phyloP scores from a whole-genome alignment of 306 rosid genomes.

The Gastrolobium villosum region DNA sequence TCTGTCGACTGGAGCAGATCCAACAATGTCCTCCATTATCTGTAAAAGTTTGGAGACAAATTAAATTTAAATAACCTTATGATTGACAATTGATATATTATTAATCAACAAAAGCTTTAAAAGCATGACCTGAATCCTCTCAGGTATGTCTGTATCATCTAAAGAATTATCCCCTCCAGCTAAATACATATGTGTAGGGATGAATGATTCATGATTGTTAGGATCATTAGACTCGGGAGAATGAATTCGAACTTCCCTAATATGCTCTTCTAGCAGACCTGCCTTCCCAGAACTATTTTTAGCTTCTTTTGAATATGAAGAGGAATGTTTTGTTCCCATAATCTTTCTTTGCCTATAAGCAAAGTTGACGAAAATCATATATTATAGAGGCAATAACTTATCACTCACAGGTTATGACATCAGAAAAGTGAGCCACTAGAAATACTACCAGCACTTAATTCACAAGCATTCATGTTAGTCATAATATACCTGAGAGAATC shows the following conservation, averaged over 20 bases:
- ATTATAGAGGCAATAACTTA: constrained; percentile 16
- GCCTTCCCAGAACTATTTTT: constrained; percentile 34
- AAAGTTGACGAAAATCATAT: constrained; percentile 33
- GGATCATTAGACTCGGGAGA: background rate
- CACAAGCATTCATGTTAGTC: constrained; percentile 40
- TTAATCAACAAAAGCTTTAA: constrained; percentile 39
- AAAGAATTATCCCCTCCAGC: constrained; percentile 43
- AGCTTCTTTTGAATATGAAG: constrained; percentile 39
- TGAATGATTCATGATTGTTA: constrained; percentile 1
- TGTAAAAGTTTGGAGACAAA: constrained; percentile 27
- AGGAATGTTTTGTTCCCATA: constrained; percentile 16
- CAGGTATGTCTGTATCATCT: constrained; percentile 53
- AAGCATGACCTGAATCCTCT: constrained; percentile 61
- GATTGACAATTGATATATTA: constrained; percentile 26
- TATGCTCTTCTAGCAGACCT: constrained; percentile 2
- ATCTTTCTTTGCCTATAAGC: constrained; percentile 39
- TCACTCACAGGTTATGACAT: constrained; percentile 27
- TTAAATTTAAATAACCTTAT: constrained; percentile 32
- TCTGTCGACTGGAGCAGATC: constrained; percentile 48
- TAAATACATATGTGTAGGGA: constrained; percentile 2
- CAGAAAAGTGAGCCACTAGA: constrained; percentile 9
- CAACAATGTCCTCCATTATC: constrained; percentile 55
- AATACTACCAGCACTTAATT: constrained; percentile 31
- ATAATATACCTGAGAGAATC: constrained; percentile 47
- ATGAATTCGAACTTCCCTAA: constrained; percentile 25